Conservation (phyloP, 2,329 filamentous ascomycete genomes). For the Hymenoscyphus scutula region DNA sequence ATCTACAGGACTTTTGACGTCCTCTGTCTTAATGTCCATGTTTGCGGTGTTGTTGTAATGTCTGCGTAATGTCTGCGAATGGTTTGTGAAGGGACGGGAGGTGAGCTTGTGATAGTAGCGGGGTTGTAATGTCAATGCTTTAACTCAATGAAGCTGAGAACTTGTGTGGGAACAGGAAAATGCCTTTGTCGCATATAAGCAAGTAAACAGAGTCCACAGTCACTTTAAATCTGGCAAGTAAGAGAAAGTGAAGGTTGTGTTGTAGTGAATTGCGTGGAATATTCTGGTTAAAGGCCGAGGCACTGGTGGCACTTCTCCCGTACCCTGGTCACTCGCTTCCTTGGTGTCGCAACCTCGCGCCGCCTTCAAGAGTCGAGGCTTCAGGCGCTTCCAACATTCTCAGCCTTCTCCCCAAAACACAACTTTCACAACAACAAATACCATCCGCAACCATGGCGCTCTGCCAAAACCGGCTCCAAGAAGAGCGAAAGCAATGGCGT, state of each 20-base stretch:
- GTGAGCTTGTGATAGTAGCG: constrained; percentile 8
- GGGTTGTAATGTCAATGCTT: constrained; percentile 9
- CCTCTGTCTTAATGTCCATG: constrained; percentile 30
- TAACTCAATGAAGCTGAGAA: neutral
- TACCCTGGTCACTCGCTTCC: neutral
- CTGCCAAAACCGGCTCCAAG: constrained; percentile 81
- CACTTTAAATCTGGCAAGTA: neutral
- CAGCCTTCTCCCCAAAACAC: constrained; percentile 17
- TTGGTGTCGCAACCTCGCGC: neutral
- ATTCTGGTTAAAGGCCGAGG: neutral
- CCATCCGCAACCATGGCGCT: constrained; percentile 64
- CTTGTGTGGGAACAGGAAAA: neutral
- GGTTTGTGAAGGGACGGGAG: neutral
- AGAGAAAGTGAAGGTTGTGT: neutral
- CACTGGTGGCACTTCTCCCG: neutral
- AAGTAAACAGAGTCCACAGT: neutral
- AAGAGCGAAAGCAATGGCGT: constrained; percentile 95
- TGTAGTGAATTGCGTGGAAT: neutral
- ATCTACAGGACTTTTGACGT: constrained; percentile 21
- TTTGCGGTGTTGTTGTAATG: constrained; percentile 1
- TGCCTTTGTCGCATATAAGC: neutral
- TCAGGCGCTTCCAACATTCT: constrained; percentile 1
- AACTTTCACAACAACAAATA: constrained; percentile 7
- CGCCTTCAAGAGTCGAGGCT: neutral
- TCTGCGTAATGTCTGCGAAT: neutral